Conservation (phyloP, 257 asterid species). For the Solanum habrochaites region DNA sequence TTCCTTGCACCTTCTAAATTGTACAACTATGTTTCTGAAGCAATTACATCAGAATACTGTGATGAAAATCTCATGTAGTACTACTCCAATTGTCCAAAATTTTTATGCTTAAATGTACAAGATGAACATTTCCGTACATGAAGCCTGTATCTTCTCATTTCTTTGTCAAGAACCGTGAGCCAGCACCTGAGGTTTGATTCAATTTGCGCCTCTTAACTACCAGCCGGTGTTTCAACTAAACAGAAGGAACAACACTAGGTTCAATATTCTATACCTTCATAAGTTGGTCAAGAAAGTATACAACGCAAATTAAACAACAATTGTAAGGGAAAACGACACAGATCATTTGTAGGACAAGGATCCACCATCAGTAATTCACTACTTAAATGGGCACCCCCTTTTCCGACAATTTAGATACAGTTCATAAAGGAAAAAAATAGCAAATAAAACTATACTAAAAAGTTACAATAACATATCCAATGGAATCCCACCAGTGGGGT, state of each 20-base stretch:
- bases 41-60: not conserved
- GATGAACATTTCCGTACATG: not conserved
- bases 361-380: not conserved
- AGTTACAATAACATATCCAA: not conserved
- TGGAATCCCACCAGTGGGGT: not conserved
- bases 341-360: not conserved
- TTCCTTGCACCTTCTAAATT: not conserved
- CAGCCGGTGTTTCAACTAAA: conserved; percentile 65
- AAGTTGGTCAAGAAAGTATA: not conserved
- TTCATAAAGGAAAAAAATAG: not conserved
- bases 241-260: not conserved
- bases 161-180: conserved; percentile 5
- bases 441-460: not conserved
- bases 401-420: not conserved
- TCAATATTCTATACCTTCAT: not conserved
- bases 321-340: not conserved
- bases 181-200: conserved; percentile 20
- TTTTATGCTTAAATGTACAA: not conserved
- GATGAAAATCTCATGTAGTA: not conserved
- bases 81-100: not conserved
- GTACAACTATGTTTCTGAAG: not conserved
- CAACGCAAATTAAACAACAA: not conserved
- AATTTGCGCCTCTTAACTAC: conserved; percentile 46
- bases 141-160: not conserved
- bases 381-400: not conserved